These are phyloP conservation scores for Sporothrix pseudoabietina DNA, from an alignment of 2,329 filamentous ascomycete species.

Conservation along the genomic window DNA sequence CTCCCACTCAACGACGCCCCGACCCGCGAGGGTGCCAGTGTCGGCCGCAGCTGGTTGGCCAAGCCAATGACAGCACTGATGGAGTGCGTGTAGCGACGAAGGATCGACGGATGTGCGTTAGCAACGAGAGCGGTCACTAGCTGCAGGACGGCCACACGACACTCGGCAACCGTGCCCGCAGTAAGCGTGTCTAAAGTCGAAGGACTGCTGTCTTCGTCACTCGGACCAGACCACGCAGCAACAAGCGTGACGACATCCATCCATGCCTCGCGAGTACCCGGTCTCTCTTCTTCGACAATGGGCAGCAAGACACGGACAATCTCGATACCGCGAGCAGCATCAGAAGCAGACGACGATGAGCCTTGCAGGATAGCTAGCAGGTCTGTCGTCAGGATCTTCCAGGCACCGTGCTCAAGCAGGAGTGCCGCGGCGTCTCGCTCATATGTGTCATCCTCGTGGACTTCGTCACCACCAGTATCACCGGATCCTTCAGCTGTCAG, in stretches of 20 bases:
- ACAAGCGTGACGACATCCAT: slow-evolving; percentile 57
- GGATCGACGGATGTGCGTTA: slow-evolving; percentile 50
- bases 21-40: slow-evolving; percentile 35
- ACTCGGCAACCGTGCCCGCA: slow-evolving; percentile 47
- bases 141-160: slow-evolving; percentile 57
- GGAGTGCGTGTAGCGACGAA: slow-evolving; percentile 56
- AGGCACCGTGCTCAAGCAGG: slow-evolving; percentile 54
- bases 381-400: slow-evolving; percentile 56
- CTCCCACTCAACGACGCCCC: slow-evolving; percentile 31
- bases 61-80: slow-evolving; percentile 54
- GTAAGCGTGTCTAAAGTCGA: slow-evolving; percentile 24
- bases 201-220: slow-evolving; percentile 50
- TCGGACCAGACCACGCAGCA: slow-evolving; percentile 51
- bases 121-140: slow-evolving; percentile 57
- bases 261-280: slow-evolving; percentile 55
- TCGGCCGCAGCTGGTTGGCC: slow-evolving; percentile 46
- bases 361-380: slow-evolving; percentile 48
- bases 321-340: slow-evolving; percentile 48
- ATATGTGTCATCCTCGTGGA: slow-evolving; percentile 46
- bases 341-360: neutral
- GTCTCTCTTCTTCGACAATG: slow-evolving; percentile 52
- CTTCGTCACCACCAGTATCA: slow-evolving; percentile 45
- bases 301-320: slow-evolving; percentile 59
- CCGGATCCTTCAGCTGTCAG: slow-evolving; percentile 38
- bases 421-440: slow-evolving; percentile 44